Conservation (phyloP, 192 early-diverging fungal genomes). For the Gonapodya prolifera region DNA sequence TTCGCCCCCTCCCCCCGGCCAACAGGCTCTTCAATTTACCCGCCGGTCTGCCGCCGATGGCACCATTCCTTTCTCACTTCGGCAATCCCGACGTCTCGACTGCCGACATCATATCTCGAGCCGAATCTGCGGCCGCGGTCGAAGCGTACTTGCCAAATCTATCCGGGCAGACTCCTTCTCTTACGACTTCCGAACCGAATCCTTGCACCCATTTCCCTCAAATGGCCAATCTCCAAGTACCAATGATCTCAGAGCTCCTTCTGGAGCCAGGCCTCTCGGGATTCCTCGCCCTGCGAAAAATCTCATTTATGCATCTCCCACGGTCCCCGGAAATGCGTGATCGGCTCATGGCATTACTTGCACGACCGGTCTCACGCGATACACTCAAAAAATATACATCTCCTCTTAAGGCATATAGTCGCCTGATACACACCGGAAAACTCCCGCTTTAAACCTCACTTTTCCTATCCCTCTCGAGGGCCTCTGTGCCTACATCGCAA, state of each 20-base stretch:
- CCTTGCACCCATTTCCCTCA: neutral
- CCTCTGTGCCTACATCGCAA: neutral
- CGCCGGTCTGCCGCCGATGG: no score
- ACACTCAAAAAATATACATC: no score
- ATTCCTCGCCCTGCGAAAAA: neutral
- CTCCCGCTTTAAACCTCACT: neutral
- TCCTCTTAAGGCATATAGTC: neutral
- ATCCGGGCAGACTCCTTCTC: neutral
- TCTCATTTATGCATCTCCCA: neutral
- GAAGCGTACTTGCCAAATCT: neutral
- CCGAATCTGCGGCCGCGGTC: neutral
- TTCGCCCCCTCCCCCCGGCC: no score
- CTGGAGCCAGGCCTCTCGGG: neutral
- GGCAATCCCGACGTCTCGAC: neutral
- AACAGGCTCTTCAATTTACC: no score
- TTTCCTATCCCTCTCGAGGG: neutral
- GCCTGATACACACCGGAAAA: neutral
- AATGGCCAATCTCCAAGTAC: neutral
- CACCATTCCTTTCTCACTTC: no score
- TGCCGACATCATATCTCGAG: neutral
- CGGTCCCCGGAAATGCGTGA: neutral
- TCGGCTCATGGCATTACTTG: neutral
- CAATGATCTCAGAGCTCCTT: neutral
- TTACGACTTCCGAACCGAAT: neutral
- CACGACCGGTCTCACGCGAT: neutral